Conservation (phyloP, 441 rosid species). For the Populus tomentosa region DNA sequence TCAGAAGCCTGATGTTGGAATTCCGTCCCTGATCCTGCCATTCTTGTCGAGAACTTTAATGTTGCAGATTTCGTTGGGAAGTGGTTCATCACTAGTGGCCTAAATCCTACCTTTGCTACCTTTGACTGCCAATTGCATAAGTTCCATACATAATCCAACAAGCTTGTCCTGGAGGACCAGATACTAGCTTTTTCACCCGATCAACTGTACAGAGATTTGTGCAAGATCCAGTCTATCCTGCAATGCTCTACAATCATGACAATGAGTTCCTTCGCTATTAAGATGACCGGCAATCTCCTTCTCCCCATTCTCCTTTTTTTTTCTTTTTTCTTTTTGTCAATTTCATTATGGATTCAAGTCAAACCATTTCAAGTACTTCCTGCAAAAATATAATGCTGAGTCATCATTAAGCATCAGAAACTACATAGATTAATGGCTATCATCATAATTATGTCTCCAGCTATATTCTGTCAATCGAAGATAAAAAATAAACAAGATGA, state of each 20-base stretch:
- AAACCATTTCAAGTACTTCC: too few species aligned
- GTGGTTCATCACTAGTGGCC: constrained; percentile 88
- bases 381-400: too few species aligned
- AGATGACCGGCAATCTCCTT: constrained; percentile 76
- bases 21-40: constrained; percentile 83
- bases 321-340: too few species aligned
- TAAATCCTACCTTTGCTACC: constrained; percentile 62
- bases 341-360: too few species aligned
- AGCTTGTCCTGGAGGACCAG: constrained; percentile 82
- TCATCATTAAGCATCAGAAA: too few species aligned
- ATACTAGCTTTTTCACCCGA: constrained; percentile 75
- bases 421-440: too few species aligned
- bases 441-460: too few species aligned
- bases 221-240: constrained; percentile 78
- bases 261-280: constrained; percentile 92
- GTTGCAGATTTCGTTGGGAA: constrained; percentile 70
- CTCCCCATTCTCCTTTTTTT: too few species aligned
- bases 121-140: constrained; percentile 89
- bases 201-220: constrained; percentile 61
- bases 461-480: too few species aligned
- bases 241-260: constrained; percentile 72
- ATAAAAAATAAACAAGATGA: too few species aligned
- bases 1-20: constrained; percentile 72
- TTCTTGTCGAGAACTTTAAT: constrained; percentile 69
- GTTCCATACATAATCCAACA: constrained; percentile 63